A percentile compares a stretch with the other conserved stretches of the same genome.
Evolutionary conservation across 2,329 filamentous ascomycete genomes (phyloP).

Genomic region (Beauveria varroae): DNA sequence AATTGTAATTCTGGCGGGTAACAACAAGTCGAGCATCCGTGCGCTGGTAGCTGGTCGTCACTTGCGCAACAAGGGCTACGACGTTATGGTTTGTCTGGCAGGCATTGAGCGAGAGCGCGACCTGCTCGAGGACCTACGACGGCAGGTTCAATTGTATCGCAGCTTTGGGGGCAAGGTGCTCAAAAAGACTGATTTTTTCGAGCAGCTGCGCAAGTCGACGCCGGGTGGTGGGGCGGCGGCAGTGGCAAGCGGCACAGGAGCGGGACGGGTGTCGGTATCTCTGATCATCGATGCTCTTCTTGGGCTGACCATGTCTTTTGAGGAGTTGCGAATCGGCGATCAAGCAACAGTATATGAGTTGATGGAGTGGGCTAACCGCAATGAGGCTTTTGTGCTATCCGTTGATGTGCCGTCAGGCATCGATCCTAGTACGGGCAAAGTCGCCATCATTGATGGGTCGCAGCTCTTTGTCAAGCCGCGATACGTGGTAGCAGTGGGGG

Average conservation of each 20-base stretch:
- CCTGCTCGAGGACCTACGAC: slow-evolving; percentile 69
- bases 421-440: slow-evolving; percentile 66
- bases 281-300: slow-evolving; percentile 85
- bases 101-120: slow-evolving; percentile 78
- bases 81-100: slow-evolving; percentile 75
- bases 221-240: slow-evolving; percentile 19
- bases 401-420: slow-evolving; percentile 90
- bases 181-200: slow-evolving; percentile 53
- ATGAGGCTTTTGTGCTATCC: slow-evolving; percentile 72
- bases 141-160: slow-evolving; percentile 77
- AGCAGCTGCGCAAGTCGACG: slow-evolving; percentile 44
- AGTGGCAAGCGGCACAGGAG: slow-evolving; percentile 31
- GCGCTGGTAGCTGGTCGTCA: slow-evolving; percentile 82
- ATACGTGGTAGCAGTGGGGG: slow-evolving; percentile 77
- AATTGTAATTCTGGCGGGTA: slow-evolving; percentile 81
- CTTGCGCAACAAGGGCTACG: slow-evolving; percentile 72
- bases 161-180: slow-evolving; percentile 72
- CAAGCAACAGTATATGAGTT: slow-evolving; percentile 81
- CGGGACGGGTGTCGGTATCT: slow-evolving; percentile 57
- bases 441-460: slow-evolving; percentile 62
- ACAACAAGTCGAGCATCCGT: slow-evolving; percentile 80
- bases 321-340: slow-evolving; percentile 75
- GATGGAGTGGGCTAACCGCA: slow-evolving; percentile 89
- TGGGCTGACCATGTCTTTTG: slow-evolving; percentile 79
- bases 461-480: slow-evolving; percentile 74